Evolutionary conservation across 2,329 filamentous ascomycete species (phyloP), one percentile per base, ranked within the genome.

Genomic region (Colletotrichum shisoi): DNA sequence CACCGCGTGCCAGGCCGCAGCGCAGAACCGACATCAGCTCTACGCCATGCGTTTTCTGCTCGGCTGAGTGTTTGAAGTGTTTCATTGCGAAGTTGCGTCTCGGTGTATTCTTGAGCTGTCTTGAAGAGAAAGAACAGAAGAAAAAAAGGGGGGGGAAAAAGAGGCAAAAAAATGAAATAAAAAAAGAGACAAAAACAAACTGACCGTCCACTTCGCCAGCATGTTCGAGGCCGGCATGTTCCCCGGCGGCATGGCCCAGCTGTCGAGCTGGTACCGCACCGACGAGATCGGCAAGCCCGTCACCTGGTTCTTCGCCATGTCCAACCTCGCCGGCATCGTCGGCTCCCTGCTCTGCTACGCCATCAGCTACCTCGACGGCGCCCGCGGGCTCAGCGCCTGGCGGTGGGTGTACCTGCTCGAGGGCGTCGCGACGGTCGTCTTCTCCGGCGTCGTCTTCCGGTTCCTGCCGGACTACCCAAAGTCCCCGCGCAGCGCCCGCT

Each of bases 231-330:
- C 79, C 31, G 79, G 80, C 1, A 57, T 79, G 70, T 82, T 81
- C 42, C 80, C 80, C 0, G 79, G 79, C 0, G 72, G 80, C 7
- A 76, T 78, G 34, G 76, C 77, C 2, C 79, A 81, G 44, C 73
- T 83, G 12, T 81, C 76, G 21, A 79, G 77, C 67, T 84, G 59
- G 82, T 84, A 84, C 68, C 77, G 80, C 0, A 78, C 76, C 11
- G 81, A 83, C 58, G 79, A 82, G 66, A 79, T 81, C 71, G 76
- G 74, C 1, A 78, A 75, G 53, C 77, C 77, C 1, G 77, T 80
- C 54, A 77, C 78, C 69, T 82, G 79, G 74, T 80, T 79, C 72
- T 83, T 82, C 64, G 76, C 72, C 2, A 62, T 39, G 13, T 51
- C 58, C 4, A 77, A 77, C 34, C 75, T 74, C 27, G 74, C 78